Conservation (phyloP, 768 basidiomycete genomes). For the Leucogyrophana mollusca region DNA sequence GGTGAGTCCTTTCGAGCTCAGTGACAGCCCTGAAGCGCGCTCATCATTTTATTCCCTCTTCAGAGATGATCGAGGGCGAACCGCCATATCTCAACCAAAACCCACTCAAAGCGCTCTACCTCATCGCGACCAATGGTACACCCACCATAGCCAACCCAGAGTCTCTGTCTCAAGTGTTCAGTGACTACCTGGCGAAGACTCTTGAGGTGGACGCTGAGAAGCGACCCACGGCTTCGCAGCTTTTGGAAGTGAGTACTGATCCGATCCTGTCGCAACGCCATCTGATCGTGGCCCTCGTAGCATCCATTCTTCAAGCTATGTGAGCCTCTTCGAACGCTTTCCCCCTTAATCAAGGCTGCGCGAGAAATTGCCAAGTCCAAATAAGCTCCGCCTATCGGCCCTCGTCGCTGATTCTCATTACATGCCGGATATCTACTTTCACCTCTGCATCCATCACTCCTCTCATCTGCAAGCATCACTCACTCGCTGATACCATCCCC, state of each 20-base stretch:
- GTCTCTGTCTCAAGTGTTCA: constrained; percentile 71
- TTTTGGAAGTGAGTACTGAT: constrained; percentile 60
- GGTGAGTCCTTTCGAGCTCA: constrained; percentile 62
- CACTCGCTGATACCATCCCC: constrained; percentile 12
- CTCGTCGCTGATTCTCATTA: constrained; percentile 2
- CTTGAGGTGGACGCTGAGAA: constrained; percentile 95
- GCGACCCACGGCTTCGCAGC: constrained; percentile 79
- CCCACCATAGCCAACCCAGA: constrained; percentile 94
- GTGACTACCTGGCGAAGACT: constrained; percentile 84
- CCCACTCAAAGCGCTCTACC: constrained; percentile 92
- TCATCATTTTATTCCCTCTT: constrained; percentile 3
- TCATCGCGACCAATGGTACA: constrained; percentile 98
- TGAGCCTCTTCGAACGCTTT: constrained; percentile 82
- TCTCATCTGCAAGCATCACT: constrained; percentile 12
- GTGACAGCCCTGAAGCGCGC: neutral
- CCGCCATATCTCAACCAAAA: constrained; percentile 97
- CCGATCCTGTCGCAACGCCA: constrained; percentile 3
- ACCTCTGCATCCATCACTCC: constrained; percentile 6
- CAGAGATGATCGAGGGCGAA: constrained; percentile 98
- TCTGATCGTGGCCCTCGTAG: constrained; percentile 31
- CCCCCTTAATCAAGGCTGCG: constrained; percentile 91
- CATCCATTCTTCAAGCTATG: constrained; percentile 88
- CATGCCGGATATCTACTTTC: constrained; percentile 8
- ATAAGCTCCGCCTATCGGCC: neutral
- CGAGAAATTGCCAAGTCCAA: constrained; percentile 77